A percentile compares a stretch with the other conserved stretches of the same genome.
phyloP scores from a whole-genome alignment of 768 basidiomycete genomes.

The Russula earlei region DNA sequence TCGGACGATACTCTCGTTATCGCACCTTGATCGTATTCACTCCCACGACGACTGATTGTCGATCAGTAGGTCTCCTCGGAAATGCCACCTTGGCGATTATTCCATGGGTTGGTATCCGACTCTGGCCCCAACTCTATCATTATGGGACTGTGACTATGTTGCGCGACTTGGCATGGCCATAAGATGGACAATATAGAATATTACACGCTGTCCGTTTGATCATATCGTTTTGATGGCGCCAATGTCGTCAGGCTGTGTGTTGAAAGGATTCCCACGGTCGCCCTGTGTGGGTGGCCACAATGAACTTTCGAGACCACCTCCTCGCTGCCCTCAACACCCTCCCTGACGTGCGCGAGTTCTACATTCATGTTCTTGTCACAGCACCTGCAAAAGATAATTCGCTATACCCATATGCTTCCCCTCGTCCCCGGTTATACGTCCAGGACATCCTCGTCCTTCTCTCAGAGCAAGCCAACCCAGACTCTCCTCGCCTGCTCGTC shows the following conservation, averaged over 20 bases:
- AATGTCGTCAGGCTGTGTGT: no score
- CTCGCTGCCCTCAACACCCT: constrained; percentile 9
- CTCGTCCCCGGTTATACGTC: constrained; percentile 54
- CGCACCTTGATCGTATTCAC: constrained; percentile 25
- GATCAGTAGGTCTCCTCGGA: constrained; percentile 42
- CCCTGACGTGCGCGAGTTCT: constrained; percentile 35
- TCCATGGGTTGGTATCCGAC: constrained; percentile 41
- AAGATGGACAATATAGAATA: no score
- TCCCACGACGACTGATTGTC: background rate
- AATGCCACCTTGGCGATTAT: constrained; percentile 38
- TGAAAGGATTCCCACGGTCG: constrained; percentile 3
- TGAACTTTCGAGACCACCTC: constrained; percentile 11
- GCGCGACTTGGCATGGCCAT: no score
- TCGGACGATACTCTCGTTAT: constrained; percentile 27
- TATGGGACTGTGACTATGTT: no score
- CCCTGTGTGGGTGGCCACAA: background rate
- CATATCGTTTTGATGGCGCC: no score
- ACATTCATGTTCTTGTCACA: constrained; percentile 67
- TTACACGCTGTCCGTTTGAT: no score
- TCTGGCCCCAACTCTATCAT: no score
- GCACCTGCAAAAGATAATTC: constrained; percentile 54
- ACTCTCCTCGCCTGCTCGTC: constrained; percentile 51
- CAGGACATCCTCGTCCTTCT: constrained; percentile 74
- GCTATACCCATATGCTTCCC: constrained; percentile 67
- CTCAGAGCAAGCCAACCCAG: constrained; percentile 46